These are phyloP conservation scores for Corylus avellana DNA, from an alignment of 306 rosid species.

Conservation along the genomic window DNA sequence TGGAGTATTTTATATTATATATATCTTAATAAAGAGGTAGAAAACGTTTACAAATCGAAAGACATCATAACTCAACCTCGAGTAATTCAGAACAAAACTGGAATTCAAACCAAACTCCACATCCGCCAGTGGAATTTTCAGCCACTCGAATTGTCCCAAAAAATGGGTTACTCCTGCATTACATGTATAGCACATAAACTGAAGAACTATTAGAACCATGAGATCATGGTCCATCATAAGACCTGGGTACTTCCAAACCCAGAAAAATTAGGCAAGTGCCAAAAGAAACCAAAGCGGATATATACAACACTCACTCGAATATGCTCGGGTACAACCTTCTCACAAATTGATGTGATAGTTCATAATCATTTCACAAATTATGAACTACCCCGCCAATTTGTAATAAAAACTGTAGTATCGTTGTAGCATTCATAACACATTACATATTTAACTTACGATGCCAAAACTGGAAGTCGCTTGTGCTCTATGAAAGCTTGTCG, in stretches of 20 bases:
- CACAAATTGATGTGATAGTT: no score
- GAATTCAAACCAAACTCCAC: conserved; percentile 1
- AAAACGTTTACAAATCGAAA: background rate
- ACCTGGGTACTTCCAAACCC: conserved; percentile 15
- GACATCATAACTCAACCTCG: conserved; percentile 2
- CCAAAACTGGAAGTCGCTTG: conserved; percentile 65
- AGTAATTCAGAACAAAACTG: background rate
- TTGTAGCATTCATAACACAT: background rate
- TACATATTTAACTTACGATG: conserved; percentile 33
- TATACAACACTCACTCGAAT: background rate
- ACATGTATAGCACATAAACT: conserved; percentile 18
- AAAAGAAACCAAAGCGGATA: conserved; percentile 1
- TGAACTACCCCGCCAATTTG: no score
- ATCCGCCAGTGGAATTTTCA: background rate
- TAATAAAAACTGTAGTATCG: no score
- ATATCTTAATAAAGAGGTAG: background rate
- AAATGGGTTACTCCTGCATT: conserved; percentile 12
- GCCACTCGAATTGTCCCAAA: conserved; percentile 13
- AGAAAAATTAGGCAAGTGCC: conserved; percentile 10
- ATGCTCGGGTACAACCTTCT: no score
- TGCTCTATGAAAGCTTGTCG: conserved; percentile 53
- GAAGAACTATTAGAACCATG: conserved; percentile 3
- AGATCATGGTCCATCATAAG: background rate
- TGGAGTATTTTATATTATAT: background rate
- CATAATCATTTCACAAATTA: no score